Percentiles rank a stretch among this genome's conserved stretches.
phyloP scores from a whole-genome alignment of 768 basidiomycete genomes.

The Suillus subaureus region DNA sequence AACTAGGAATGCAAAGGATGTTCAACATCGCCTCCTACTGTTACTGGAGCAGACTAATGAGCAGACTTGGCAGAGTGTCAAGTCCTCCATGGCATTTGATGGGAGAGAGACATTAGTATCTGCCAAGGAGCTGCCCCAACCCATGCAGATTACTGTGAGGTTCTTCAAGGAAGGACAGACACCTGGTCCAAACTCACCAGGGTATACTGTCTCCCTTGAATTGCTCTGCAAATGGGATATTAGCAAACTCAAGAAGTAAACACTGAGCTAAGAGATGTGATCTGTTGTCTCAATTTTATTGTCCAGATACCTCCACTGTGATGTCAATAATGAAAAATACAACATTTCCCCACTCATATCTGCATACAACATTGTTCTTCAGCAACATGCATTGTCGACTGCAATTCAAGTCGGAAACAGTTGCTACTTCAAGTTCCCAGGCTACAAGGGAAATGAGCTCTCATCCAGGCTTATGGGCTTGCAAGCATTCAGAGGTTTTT shows the following conservation, averaged over 20 bases:
- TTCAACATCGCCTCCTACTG: conserved; percentile 39
- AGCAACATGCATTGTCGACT: conserved; percentile 38
- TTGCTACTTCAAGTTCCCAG: conserved; percentile 41
- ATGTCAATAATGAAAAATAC: conserved; percentile 34
- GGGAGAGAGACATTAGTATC: conserved; percentile 39
- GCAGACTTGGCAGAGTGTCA: conserved; percentile 33
- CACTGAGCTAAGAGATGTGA: not conserved
- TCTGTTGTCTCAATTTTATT: not conserved
- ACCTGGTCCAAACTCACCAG: conserved; percentile 22
- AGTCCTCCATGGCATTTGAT: conserved; percentile 36
- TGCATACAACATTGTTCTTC: conserved; percentile 44
- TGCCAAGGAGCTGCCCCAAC: conserved; percentile 30
- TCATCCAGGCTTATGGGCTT: conserved; percentile 35
- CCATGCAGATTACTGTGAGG: conserved; percentile 22
- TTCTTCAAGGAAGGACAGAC: conserved; percentile 39
- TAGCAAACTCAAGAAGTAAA: conserved; percentile 29
- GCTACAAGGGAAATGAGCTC: not conserved
- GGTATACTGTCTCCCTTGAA: conserved; percentile 35
- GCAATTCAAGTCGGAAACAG: conserved; percentile 46
- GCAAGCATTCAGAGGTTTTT: conserved; percentile 43
- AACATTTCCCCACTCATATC: conserved; percentile 42
- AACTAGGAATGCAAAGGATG: conserved; percentile 27
- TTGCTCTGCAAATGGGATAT: conserved; percentile 29
- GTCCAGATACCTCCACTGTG: conserved; percentile 39
- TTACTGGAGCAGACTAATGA: conserved; percentile 34